Base-by-base conservation (phyloP, 2,329 filamentous ascomycete species). In the Fusarium buxicola region DNA sequence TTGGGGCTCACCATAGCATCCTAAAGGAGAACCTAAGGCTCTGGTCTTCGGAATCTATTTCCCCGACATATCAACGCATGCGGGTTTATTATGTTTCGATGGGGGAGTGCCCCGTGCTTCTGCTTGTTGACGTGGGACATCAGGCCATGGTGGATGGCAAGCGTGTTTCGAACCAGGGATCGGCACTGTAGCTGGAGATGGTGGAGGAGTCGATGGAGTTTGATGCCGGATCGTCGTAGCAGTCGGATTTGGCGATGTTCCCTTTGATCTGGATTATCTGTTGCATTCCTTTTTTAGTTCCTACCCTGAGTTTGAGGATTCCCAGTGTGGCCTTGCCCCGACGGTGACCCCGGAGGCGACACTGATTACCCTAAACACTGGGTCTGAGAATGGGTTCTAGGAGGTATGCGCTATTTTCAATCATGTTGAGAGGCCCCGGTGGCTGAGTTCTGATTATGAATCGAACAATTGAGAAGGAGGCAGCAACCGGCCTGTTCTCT, bases 121-220 rank as follows among this genome's bases (percentile, higher is more conserved):
- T 60, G 31, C 62, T 48, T 63, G 38, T 66, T 36, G 50, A 54
- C 48, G 30, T 60, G 59, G 63, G 48, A 62, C 40, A 55, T 66
- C 59, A 66, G 59, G 24, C 63, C 63, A 66, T 58, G 30, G 30
- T 21, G 38, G 32, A 66, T 50, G 21, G 32, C 59, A 66, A 66
- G 63, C 63, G 63, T 64, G 63, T 66, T 66, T 66, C 63, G 58
- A 51, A 45, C 50, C 52, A 34, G 59, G 59, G 55, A 64, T 60
- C 63, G 47, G 50, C 63, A 63, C 47, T 48, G 50, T 28, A 50
- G 35, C 24, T 60, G 36, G 32, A 52, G 51, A 57, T 47, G 57
- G 57, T 35, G 57, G 57, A 60, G 56, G 50, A 60, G 21, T 36
- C 25, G 41, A 51, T 50, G 57, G 52, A 38, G 31, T 30, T 52